Evolutionary conservation across 2,329 filamentous ascomycete species (phyloP).

Genomic region (Hawksworthiomyces lignivorus): DNA sequence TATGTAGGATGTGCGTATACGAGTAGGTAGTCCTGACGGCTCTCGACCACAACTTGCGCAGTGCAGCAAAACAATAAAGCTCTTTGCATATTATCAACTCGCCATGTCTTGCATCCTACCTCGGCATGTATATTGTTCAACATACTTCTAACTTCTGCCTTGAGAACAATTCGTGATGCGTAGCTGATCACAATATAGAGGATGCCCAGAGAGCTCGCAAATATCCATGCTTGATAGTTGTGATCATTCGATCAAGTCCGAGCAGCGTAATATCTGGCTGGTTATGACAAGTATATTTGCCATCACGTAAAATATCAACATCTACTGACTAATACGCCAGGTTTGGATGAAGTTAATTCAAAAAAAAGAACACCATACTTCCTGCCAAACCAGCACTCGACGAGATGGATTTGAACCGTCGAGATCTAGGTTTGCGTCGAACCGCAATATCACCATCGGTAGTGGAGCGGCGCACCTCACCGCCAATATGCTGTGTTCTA

Average conservation of each 20-base stretch:
- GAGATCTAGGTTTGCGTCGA: no score
- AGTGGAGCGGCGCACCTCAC: no score
- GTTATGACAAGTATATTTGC: no score
- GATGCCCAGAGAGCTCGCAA: slow-evolving; percentile 21
- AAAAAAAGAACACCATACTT: no score
- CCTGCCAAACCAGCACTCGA: no score
- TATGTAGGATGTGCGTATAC: slow-evolving; percentile 70
- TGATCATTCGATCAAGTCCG: slow-evolving; percentile 29
- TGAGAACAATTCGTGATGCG: slow-evolving; percentile 45
- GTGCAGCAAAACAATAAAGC: slow-evolving; percentile 50
- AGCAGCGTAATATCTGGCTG: slow-evolving; percentile 42
- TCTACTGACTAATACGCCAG: no score
- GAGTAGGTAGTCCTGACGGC: slow-evolving; percentile 64
- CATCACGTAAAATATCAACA: no score
- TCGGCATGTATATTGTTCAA: slow-evolving; percentile 34
- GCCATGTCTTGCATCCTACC: slow-evolving; percentile 29
- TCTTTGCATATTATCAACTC: slow-evolving; percentile 22
- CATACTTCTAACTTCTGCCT: slow-evolving; percentile 31
- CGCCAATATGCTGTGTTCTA: no score
- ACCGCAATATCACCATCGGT: no score
- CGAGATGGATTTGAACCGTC: no score
- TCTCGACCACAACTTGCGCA: slow-evolving; percentile 59
- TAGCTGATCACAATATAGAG: slow-evolving; percentile 45
- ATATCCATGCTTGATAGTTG: slow-evolving; percentile 26
- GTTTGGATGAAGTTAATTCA: no score